Base-by-base conservation (phyloP, 1,284 basidiomycete genomes). In the Ceratobasidium sp. region DNA sequence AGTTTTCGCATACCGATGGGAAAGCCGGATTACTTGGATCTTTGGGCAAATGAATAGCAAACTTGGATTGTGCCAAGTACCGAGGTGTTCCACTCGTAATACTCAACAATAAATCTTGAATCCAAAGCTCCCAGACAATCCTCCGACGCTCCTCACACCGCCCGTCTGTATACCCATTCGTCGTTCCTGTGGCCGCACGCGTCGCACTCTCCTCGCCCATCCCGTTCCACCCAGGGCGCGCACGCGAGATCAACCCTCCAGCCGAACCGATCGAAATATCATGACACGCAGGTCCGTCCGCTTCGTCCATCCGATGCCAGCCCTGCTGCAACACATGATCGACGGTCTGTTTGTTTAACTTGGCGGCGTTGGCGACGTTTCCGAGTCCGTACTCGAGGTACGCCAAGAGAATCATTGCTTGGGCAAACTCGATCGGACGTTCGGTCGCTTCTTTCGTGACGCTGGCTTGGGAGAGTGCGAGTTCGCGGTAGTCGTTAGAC, bases 111-210 rank as follows among this genome's bases (percentile, higher is more conserved):
- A 75, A 56, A 45, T 77, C 76, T 26, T 61, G 58, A 15, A 67
- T 65, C 76, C 76, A 77, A 23, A 68, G 60, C 63, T 77, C 76
- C 76, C 76, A 77, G 6, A 61, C 61, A 31, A 65, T 77, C 31
- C 54, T 20, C 54, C 76, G 54, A 31, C 68, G 68, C 73, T 75
- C 73, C 31, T 73, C 68, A 45, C 56, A 60, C 26, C 68, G 54
- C 10, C 56, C 68, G 20, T 73, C 68, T 45, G 26, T n/a, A 28
- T 60, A 73, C 23, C 35, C 5, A 20, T 65, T 42, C 13, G 28
- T 8, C 45, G 26, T 17, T 17, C 56, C 53, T n/a, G n/a, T n/a
- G 20, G 60, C 20, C 39, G n/a, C 8, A 31, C 49, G 23, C n/a
- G 37, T 1, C 15, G 20, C 47, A 10, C 49, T 15, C 28, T 56